Base-by-base conservation (phyloP, 805 yeast species). In the Saccharomycopsis capsularis region DNA sequence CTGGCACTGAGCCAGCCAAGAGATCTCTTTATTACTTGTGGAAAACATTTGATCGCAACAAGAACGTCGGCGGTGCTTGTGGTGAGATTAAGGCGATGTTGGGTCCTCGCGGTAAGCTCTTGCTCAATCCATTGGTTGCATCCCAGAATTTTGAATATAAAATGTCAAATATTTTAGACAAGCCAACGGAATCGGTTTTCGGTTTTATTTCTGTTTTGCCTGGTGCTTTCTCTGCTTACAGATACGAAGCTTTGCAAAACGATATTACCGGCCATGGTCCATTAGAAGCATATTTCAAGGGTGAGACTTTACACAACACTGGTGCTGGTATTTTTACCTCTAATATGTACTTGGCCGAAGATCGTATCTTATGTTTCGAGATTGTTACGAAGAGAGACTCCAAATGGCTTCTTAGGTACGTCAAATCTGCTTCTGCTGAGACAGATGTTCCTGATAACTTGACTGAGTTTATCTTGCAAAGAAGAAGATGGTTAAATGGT, bases 121-220 rank as follows among this genome's bases (percentile, higher is more conserved):
- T 91, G 36, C 54, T 81, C 15, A 91, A 91, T 61, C 98, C 99
- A 9, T 66, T 91, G 47, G 90, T 91, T n/a, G 96, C 98, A 2
- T 95, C 97, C 0, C 98, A 93, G 64, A 91, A 91, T 65, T 91
- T 93, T 64, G 99, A 91, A 64, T 93, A 93, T 64, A 93, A 93
- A 65, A 90, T 89, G 73, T 87, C 96, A 4, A 93, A 91, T 63
- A 87, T 91, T 54, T 71, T 91, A 53, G 98, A 93, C 68, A 91
- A 93, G 65, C 97, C 99, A 0, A 84, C 90, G 75, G 99, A 91
- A 64, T 83, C 95, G 4, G 87, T 84, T 1, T 91, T 91, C 67
- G 99, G 99, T 0, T 91, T 88, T 61, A 90, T 91, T 57, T 78
- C 95, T 0, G 98, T 93, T 52, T 72, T 93, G 47, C 98, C 98